Evolutionary conservation across 257 asterid species (phyloP).

Genomic region (Plantago major): DNA sequence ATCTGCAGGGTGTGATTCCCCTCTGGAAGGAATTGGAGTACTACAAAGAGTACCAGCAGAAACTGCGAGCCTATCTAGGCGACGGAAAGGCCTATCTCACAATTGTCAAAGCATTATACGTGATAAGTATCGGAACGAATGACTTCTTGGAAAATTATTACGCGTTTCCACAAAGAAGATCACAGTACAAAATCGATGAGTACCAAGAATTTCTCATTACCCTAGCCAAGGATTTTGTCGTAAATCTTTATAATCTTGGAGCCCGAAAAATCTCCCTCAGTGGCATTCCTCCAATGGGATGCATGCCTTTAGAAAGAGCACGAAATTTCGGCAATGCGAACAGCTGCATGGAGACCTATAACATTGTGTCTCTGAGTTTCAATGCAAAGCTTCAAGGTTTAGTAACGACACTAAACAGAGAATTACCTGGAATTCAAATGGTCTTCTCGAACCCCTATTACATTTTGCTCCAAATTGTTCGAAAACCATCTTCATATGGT

Average conservation of each 20-base stretch:
- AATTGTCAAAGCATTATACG: slow-evolving; percentile 47
- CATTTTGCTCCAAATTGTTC: slow-evolving; percentile 34
- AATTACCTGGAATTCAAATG: slow-evolving; percentile 46
- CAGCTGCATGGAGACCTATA: slow-evolving; percentile 52
- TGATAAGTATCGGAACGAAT: slow-evolving; percentile 76
- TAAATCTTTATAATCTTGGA: slow-evolving; percentile 53
- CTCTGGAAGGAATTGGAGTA: slow-evolving; percentile 70
- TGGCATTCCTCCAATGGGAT: slow-evolving; percentile 88
- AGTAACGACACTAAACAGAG: slow-evolving; percentile 36
- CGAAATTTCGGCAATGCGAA: slow-evolving; percentile 32
- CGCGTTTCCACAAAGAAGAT: slow-evolving; percentile 36
- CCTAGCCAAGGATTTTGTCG: slow-evolving; percentile 46
- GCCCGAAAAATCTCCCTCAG: slow-evolving; percentile 71
- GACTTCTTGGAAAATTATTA: slow-evolving; percentile 80
- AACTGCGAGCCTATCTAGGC: slow-evolving; percentile 51
- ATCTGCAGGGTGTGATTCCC: slow-evolving; percentile 69
- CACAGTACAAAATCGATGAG: slow-evolving; percentile 43
- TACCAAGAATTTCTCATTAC: slow-evolving; percentile 52
- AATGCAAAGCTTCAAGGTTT: slow-evolving; percentile 46
- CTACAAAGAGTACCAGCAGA: slow-evolving; percentile 65
- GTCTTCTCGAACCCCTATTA: slow-evolving; percentile 75
- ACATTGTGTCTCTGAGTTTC: slow-evolving; percentile 60
- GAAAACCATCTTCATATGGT: slow-evolving; percentile 56
- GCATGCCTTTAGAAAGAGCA: slow-evolving; percentile 81
- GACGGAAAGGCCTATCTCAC: slow-evolving; percentile 43